A percentile compares a stretch with the other conserved stretches of the same genome.
These are phyloP conservation scores for Penicillium atrosanguineum DNA, from an alignment of 495 filamentous ascomycete species.

Conservation along the genomic window DNA sequence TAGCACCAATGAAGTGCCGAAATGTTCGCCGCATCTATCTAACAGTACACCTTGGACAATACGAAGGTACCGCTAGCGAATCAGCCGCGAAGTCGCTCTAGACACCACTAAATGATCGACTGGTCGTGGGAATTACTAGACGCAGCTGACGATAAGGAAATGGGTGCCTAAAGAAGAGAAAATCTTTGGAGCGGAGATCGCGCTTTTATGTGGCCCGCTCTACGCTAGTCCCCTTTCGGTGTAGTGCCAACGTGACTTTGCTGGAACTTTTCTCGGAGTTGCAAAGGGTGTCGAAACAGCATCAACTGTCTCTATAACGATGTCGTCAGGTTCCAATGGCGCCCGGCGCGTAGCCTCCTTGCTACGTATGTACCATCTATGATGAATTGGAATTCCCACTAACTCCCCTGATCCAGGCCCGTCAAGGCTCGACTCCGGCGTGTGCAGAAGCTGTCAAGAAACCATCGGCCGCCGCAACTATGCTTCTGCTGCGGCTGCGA, in stretches of 20 bases:
- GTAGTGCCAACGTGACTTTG: conserved; percentile 34
- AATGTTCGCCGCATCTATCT: conserved; percentile 67
- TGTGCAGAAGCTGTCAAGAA: conserved; percentile 53
- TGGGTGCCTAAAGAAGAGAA: conserved; percentile 45
- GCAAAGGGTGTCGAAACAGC: conserved; percentile 18
- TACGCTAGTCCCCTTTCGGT: conserved; percentile 19
- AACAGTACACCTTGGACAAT: conserved; percentile 60
- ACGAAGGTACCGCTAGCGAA: conserved; percentile 75
- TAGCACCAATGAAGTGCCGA: conserved; percentile 2
- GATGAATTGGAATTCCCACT: background rate
- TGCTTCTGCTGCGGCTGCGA: conserved; percentile 41
- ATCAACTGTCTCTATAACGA: conserved; percentile 19
- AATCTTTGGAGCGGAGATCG: conserved; percentile 14
- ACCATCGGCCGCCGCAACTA: conserved; percentile 46
- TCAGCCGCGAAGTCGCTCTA: conserved; percentile 55
- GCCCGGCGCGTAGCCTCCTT: conserved; percentile 43
- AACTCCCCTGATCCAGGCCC: conserved; percentile 30
- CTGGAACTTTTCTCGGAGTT: conserved; percentile 45
- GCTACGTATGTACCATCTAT: conserved; percentile 29
- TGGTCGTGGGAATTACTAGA: conserved; percentile 44
- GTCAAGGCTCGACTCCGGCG: conserved; percentile 40
- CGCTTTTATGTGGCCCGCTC: conserved; percentile 13
- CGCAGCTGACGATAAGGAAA: conserved; percentile 65
- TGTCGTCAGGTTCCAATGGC: conserved; percentile 47
- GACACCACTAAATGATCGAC: conserved; percentile 66